These are phyloP conservation scores for Ceratocystis destructans DNA, from an alignment of 2,329 filamentous ascomycete genomes.

Conservation along the genomic window DNA sequence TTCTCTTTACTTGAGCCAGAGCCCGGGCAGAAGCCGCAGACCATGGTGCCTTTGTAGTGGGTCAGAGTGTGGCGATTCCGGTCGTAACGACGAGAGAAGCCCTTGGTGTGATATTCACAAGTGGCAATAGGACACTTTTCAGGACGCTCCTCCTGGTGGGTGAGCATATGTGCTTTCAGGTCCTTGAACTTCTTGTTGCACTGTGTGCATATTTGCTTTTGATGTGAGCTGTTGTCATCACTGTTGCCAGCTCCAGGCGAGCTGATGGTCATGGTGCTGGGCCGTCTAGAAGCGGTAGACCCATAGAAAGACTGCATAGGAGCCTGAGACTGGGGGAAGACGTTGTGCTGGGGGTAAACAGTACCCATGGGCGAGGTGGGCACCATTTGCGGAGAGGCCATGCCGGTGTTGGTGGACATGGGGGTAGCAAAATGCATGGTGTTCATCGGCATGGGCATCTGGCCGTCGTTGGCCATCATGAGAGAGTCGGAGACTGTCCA, in stretches of 20 bases:
- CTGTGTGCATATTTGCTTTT: slow-evolving; percentile 49
- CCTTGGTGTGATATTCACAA: slow-evolving; percentile 85
- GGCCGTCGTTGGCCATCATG: slow-evolving; percentile 8
- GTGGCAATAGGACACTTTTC: slow-evolving; percentile 89
- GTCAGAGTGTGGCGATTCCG: slow-evolving; percentile 90
- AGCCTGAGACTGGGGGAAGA: not conserved
- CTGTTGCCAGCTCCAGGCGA: slow-evolving; percentile 39
- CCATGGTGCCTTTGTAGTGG: slow-evolving; percentile 95
- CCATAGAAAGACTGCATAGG: slow-evolving; percentile 1
- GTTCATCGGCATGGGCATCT: slow-evolving; percentile 8
- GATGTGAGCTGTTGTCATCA: slow-evolving; percentile 51
- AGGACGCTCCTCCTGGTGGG: slow-evolving; percentile 77
- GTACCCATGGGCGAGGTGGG: slow-evolving; percentile 12
- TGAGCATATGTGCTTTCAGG: slow-evolving; percentile 86
- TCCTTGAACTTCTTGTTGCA: slow-evolving; percentile 84
- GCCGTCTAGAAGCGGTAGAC: slow-evolving; percentile 34
- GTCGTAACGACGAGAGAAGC: slow-evolving; percentile 90
- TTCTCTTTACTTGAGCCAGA: slow-evolving; percentile 82
- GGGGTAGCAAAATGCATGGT: slow-evolving; percentile 5
- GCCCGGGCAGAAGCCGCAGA: slow-evolving; percentile 85
- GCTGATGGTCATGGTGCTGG: slow-evolving; percentile 23
- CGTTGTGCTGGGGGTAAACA: slow-evolving; percentile 8
- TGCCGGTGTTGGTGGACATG: slow-evolving; percentile 2
- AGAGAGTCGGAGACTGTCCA: slow-evolving; percentile 3
- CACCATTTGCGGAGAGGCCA: slow-evolving; percentile 15